Evolutionary conservation across 805 yeast species (phyloP).

Genomic region (Pichia californica): DNA sequence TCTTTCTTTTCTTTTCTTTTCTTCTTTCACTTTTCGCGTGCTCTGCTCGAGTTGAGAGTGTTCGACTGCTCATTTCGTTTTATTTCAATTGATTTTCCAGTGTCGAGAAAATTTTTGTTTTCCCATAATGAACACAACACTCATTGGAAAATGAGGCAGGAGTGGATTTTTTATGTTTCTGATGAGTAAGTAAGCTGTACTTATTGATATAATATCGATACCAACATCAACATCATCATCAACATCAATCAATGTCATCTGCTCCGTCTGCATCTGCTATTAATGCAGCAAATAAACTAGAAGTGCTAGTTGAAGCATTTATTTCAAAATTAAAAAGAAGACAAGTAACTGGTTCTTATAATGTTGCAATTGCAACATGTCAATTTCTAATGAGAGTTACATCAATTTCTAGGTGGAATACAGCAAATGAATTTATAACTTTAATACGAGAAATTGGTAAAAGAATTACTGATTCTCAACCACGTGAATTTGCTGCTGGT

Average conservation of each 20-base stretch:
- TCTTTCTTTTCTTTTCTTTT: no score
- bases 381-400: conserved; percentile 82
- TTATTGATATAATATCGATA: no score
- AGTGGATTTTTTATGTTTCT: no score
- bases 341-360: conserved; percentile 74
- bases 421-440: conserved; percentile 62
- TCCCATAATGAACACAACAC: no score
- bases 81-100: no score
- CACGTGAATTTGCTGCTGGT: conserved; percentile 83
- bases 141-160: no score
- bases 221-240: no score
- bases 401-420: conserved; percentile 84
- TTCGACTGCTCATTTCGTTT: no score
- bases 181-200: no score
- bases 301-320: conserved; percentile 28
- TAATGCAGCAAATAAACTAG: conserved; percentile 21
- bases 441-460: conserved; percentile 72
- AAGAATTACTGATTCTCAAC: conserved; percentile 70
- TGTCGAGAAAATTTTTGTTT: no score
- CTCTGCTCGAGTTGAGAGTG: no score
- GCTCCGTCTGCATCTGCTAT: conserved; percentile 13
- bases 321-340: conserved; percentile 64
- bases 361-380: conserved; percentile 80
- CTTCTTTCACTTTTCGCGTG: no score
- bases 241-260: background rate